These are phyloP conservation scores for Penicillium desertorum DNA, from an alignment of 495 filamentous ascomycete species.

Conservation along the genomic window DNA sequence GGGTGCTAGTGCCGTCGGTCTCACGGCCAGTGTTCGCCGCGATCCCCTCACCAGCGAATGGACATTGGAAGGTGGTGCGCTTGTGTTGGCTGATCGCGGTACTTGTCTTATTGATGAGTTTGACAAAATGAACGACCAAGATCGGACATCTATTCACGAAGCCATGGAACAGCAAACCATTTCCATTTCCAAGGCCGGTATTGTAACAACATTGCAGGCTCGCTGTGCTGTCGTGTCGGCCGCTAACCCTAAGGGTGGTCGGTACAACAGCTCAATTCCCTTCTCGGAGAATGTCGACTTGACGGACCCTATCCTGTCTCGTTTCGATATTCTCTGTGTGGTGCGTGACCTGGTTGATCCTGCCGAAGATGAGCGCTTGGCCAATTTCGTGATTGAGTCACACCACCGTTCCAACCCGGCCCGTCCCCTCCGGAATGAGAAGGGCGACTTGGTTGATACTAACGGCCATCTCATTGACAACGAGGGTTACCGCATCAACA, in stretches of 20 bases:
- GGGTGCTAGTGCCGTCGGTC: conserved; percentile 94
- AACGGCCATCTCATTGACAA: conserved; percentile 53
- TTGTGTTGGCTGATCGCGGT: conserved; percentile 93
- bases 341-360: conserved; percentile 98
- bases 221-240: conserved; percentile 96
- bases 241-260: conserved; percentile 92
- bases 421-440: conserved; percentile 51
- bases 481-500: conserved; percentile 46
- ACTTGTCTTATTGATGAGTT: conserved; percentile 99
- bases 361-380: conserved; percentile 88
- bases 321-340: conserved; percentile 98
- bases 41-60: conserved; percentile 96
- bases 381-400: conserved; percentile 90
- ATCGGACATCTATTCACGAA: conserved; percentile 97
- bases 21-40: conserved; percentile 93
- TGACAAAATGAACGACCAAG: conserved; percentile 99
- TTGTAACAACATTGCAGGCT: conserved; percentile 97
- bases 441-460: conserved; percentile 61
- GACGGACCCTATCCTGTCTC: conserved; percentile 95
- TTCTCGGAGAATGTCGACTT: conserved; percentile 96
- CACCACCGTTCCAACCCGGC: conserved; percentile 86
- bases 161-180: conserved; percentile 99
- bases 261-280: conserved; percentile 94
- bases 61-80: conserved; percentile 95
- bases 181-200: conserved; percentile 98